Evolutionary conservation across 495 filamentous ascomycete genomes (phyloP).

Genomic region (Immersiella caudata): DNA sequence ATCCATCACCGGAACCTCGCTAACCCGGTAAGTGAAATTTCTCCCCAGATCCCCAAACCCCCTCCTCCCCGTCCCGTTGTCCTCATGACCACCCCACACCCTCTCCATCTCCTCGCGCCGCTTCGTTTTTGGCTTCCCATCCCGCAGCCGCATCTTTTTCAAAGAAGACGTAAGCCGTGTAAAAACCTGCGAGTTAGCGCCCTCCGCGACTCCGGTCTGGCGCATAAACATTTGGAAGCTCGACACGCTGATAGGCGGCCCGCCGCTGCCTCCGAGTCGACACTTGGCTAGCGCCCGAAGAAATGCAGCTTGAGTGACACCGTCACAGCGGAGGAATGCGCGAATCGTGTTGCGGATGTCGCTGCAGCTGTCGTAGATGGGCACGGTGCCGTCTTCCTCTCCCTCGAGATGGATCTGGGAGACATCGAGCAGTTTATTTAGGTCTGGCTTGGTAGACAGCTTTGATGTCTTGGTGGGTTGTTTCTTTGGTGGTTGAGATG

Average conservation of each 20-base stretch:
- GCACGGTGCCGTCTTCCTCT: constrained; percentile 44
- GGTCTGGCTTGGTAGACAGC: neutral
- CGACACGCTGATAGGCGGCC: constrained; percentile 23
- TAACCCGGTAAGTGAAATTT: too few relatives aligned
- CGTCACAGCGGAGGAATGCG: constrained; percentile 45
- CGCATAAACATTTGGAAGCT: constrained; percentile 48
- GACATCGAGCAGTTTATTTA: constrained; percentile 28
- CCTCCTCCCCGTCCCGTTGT: neutral
- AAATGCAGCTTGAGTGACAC: constrained; percentile 53
- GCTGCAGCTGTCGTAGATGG: constrained; percentile 56
- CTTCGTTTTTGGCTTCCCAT: constrained; percentile 55
- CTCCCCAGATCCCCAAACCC: neutral
- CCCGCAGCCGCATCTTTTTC: constrained; percentile 58
- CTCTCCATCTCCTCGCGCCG: constrained; percentile 55
- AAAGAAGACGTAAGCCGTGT: constrained; percentile 55
- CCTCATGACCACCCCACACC: constrained; percentile 30
- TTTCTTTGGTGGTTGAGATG: neutral
- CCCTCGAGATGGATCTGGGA: constrained; percentile 39
- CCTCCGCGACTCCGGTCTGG: constrained; percentile 46
- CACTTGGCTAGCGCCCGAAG: constrained; percentile 43
- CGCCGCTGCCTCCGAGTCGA: constrained; percentile 10
- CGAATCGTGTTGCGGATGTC: constrained; percentile 56
- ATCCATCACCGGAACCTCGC: neutral
- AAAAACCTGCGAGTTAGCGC: constrained; percentile 48
- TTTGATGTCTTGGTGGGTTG: neutral